These are phyloP conservation scores for Helianthus annuus DNA, from an alignment of 129 eudicot species.

Conservation along the genomic window HanXRQr2.0-SUNRISE NC_035447.2:75417585-75418084, in stretches of 20 bases:
- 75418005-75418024: slow-evolving; percentile 60
- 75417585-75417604: too few relatives aligned
- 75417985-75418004: not conserved
- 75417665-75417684: too few relatives aligned
- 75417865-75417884: not conserved
- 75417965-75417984: not conserved
- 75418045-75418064: slow-evolving; percentile 50
- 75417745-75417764: not conserved
- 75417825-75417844: too few relatives aligned
- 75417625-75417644: too few relatives aligned
- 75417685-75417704: slow-evolving; percentile 1
- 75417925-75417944: not conserved
- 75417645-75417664: too few relatives aligned
- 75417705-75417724: not conserved
- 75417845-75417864: not conserved
- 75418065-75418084: slow-evolving; percentile 51
- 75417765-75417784: not conserved
- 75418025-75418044: slow-evolving; percentile 62
- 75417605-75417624: too few relatives aligned
- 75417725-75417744: not conserved
- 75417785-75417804: not conserved
- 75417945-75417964: not conserved
- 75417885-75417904: not conserved
- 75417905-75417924: not conserved
- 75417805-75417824: not conserved